Base-by-base conservation (phyloP, 371 early-diverging fungal genomes). In the Neoconidiobolus thromboides region DNA sequence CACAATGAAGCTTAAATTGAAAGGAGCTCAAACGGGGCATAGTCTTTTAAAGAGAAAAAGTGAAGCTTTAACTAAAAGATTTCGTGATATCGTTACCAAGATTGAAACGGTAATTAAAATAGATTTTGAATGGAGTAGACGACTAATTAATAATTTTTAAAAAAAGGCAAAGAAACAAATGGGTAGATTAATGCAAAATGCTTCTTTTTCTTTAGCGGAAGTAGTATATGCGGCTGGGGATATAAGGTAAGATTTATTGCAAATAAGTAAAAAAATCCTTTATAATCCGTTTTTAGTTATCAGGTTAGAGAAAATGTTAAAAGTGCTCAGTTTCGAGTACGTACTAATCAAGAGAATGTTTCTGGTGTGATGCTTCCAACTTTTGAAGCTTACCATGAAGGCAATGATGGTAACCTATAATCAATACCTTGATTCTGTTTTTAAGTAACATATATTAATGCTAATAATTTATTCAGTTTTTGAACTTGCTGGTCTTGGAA, bases 21-120 rank as follows among this genome's bases (percentile, higher is more conserved):
- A 97, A 75, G 97, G 96, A 10, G 99, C 99, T 14, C 91, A 96
- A 68, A 98, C 92, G 4, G 99, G 99, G 38, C 96, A 98, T 71
- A 89, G 88, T 14, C 85, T 99, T 57, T 75, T 97, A 58, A 97
- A 96, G 74, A 79, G 96, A 61, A 97, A 97, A 71, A 86, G 92
- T 61, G 99, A 99, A 73, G 99, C 99, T 0, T 74, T 99, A 54
- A 91, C 97, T 6, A 83, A 89, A 54, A 86, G 96, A 55, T 97
- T 98, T 75, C 76, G 96, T 61, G 84, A 83, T 26, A 94, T 99
- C 63, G 83, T 96, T 40, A 81, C 83, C 63, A 90, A 95, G 72
- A 95, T 97, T 70, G 89, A 91, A 65, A 92, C 94, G 67, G 83
- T 79, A 72, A 56, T 61, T 37, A 7, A 6, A 40, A 12, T 5